Conservation (phyloP, 805 yeast genomes). For the Lipomyces yamadae region DNA sequence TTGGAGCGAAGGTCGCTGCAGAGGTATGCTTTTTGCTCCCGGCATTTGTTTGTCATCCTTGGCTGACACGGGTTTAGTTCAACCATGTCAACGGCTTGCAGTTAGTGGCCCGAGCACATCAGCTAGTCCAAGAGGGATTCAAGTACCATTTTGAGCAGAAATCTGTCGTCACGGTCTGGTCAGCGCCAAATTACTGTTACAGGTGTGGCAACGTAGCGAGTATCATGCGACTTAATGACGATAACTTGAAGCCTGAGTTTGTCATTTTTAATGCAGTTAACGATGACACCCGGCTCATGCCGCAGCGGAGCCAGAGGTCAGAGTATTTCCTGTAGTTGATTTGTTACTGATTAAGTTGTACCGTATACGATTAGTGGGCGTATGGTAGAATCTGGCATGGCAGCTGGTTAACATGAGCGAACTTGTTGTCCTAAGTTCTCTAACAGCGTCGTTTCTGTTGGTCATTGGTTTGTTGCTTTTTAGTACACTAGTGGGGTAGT, state of each 20-base stretch:
- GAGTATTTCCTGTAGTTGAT: slow-evolving; percentile 46
- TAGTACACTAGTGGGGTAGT: neutral
- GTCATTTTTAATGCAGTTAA: slow-evolving; percentile 95
- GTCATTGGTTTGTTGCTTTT: neutral
- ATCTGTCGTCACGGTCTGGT: slow-evolving; percentile 97
- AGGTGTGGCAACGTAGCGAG: slow-evolving; percentile 98
- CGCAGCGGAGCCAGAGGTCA: slow-evolving; percentile 47
- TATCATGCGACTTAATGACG: slow-evolving; percentile 94
- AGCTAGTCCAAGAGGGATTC: slow-evolving; percentile 97
- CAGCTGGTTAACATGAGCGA: neutral
- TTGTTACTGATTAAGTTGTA: neutral
- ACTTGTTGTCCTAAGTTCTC: neutral
- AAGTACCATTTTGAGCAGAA: slow-evolving; percentile 94
- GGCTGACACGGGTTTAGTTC: slow-evolving; percentile 49
- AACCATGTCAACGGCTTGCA: slow-evolving; percentile 90
- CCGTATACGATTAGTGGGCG: neutral
- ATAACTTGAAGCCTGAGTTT: slow-evolving; percentile 76
- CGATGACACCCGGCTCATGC: slow-evolving; percentile 54
- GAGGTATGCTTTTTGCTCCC: slow-evolving; percentile 49
- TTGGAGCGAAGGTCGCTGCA: slow-evolving; percentile 90
- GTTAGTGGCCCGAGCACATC: slow-evolving; percentile 95
- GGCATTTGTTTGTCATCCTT: neutral
- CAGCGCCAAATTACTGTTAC: slow-evolving; percentile 96
- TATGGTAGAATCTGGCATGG: neutral
- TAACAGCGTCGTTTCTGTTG: neutral